Evolutionary conservation across 225 moss, liverwort and hornwort genomes (phyloP), one percentile per base, ranked within the genome.

Genomic region (Sphagnum contortum): DNA sequence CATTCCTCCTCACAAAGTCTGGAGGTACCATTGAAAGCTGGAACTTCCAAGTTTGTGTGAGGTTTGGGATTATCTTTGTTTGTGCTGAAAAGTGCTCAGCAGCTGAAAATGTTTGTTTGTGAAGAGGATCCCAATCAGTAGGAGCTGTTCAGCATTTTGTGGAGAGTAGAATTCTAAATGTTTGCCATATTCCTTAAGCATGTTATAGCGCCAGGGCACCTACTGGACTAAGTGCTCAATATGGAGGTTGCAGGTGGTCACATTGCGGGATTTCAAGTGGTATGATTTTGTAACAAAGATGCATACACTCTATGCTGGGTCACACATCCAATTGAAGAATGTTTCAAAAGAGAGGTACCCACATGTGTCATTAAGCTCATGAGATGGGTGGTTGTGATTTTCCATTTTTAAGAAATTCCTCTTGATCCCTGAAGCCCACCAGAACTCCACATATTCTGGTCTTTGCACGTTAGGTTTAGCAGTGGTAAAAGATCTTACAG

Each of bases 211-310:
- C 29, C 29, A 29, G 29, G 29, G 29, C 29, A 29, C 29, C 29
- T 29, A 29, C 29, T 29, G 29, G 29, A 29, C 1, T 29, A 29
- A 29, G 29, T 29, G 29, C 29, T 29, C 29, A 29, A 29, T 1
- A 29, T 29, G 29, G 29, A 29, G 61, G 9, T 45, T 63, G 44
- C 12, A 77, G 83, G 88, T 88, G 70, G 90, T 95, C 49, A 87
- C 84, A 1, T 48, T 95, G 61, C 86, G 74, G 78, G 89, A 85
- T 2, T 87, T 77, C 74, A 85, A 85, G 71, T 95, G 95, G 95
- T 88, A 92, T 63, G 88, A 90, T 72, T 95, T 95, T 60, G 12
- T 95, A 53, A 68, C 88, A 63, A 84, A 90, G 75, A 68, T 92
- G 86, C 73, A 88, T 66, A 92, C 76, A 51, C 79, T 95, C 49